These are phyloP conservation scores for Batkoa obscura DNA, from an alignment of 371 early-diverging fungal genomes.

Conservation along the genomic window DNA sequence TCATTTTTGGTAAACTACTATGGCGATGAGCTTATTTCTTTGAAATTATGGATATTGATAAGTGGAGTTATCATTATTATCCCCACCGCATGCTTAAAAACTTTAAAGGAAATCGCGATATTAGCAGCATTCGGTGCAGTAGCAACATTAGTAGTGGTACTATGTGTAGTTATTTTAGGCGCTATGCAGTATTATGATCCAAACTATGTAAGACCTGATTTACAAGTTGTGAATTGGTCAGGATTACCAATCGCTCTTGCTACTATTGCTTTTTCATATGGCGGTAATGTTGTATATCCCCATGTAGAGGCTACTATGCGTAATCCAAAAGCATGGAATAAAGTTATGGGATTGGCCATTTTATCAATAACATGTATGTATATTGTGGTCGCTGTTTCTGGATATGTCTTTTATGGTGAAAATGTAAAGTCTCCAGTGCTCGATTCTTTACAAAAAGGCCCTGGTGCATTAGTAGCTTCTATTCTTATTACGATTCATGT, in stretches of 20 bases:
- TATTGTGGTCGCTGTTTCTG: constrained; percentile 45
- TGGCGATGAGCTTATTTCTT: not conserved
- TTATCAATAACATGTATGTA: constrained; percentile 54
- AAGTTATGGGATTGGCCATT: constrained; percentile 40
- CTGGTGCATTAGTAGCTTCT: constrained; percentile 32
- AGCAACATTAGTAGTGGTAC: constrained; percentile 25
- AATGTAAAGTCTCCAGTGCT: constrained; percentile 46
- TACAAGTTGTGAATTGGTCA: constrained; percentile 18
- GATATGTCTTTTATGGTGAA: constrained; percentile 64
- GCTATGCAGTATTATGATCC: not conserved
- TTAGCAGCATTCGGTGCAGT: constrained; percentile 28
- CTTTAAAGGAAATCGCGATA: constrained; percentile 52
- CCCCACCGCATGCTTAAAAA: constrained; percentile 43
- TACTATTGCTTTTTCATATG: constrained; percentile 53
- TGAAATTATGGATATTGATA: constrained; percentile 35
- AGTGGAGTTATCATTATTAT: constrained; percentile 36
- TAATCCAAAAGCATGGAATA: constrained; percentile 46
- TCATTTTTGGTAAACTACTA: constrained; percentile 22
- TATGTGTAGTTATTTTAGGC: constrained; percentile 10
- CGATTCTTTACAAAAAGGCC: constrained; percentile 40
- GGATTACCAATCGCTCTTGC: constrained; percentile 34
- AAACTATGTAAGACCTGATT: constrained; percentile 4
- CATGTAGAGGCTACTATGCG: constrained; percentile 63
- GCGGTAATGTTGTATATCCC: constrained; percentile 62
- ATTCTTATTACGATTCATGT: constrained; percentile 64